Base-by-base conservation (phyloP, 345 rosid species). In the Euphorbia tirucalli region DNA sequence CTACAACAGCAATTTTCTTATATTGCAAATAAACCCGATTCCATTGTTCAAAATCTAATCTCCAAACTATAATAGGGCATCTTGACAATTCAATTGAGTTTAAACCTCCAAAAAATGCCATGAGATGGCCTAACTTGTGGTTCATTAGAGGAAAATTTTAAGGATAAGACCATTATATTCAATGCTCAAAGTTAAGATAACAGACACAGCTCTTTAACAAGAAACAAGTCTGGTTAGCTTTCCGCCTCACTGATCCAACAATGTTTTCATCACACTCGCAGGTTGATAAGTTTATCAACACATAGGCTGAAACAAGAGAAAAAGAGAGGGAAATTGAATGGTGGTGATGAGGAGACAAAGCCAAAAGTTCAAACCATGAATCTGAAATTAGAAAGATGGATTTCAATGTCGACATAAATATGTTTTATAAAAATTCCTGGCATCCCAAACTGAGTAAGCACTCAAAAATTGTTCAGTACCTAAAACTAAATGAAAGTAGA, bases 231-330 rank as follows among this genome's bases (percentile, higher is more conserved):
- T 32, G 21, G 43, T 4, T 61, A 15, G 10, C 65, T 61, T 61
- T 21, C 65, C 19, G 21, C 10, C 39, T 30, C 43, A 61, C 31
- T 54, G 31, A 68, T 3, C 70, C 70, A 28, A 46, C 71, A 68
- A 65, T 21, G 28, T 49, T 11, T 54, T 30, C 4, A 66, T 61
- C 25, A 18, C 46, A 18, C 41, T 9, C 19, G 19, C 39, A 41
- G 52, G 21, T 21, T 14, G 13, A 41, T 24, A 43, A 65, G 50
- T 24, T 43, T 13, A 43, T 27, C 68, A 65, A 43, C 21, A 41
- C 6, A 14, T 5, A 63, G 9, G 24, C 22, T 7, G 1, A 61
- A 0, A 25, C 28, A 43, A 43, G 16, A 18, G 0, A 11, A 10
- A n/a, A 41, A 22, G 15, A 1, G 11, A 21, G 21, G 10, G 0